Conservation (phyloP, 202 grass and related monocot genomes). For the Bolboschoenoplectus hybrid region DNA sequence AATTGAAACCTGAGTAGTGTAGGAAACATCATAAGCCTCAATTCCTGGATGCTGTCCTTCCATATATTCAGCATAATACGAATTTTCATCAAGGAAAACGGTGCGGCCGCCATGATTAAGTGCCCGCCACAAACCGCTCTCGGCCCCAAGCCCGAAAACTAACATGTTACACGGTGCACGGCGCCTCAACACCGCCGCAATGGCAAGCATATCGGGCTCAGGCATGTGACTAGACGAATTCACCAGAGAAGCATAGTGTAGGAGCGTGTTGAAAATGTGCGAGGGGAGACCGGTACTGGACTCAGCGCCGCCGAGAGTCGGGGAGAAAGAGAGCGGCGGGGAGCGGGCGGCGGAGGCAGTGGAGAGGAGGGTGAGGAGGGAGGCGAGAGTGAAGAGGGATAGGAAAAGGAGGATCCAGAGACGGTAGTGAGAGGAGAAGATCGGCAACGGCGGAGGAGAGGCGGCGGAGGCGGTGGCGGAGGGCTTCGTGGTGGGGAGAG, state of each 20-base stretch:
- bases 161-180: conserved; percentile 72
- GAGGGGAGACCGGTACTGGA: conserved; percentile 36
- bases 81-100: conserved; percentile 96
- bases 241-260: conserved; percentile 63
- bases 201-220: conserved; percentile 57
- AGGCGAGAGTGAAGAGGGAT: conserved; percentile 70
- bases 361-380: conserved; percentile 67
- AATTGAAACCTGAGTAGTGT: conserved; percentile 82
- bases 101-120: conserved; percentile 91
- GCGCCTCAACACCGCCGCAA: conserved; percentile 64
- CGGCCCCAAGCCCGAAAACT: conserved; percentile 82
- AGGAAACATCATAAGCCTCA: conserved; percentile 83
- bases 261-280: conserved; percentile 72
- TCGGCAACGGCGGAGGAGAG: conserved; percentile 37
- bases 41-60: conserved; percentile 72
- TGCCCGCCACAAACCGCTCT: conserved; percentile 88
- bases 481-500: conserved; percentile 46
- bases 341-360: conserved; percentile 36
- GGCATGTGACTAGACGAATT: conserved; percentile 71
- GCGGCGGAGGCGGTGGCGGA: conserved; percentile 14
- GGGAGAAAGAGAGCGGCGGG: conserved; percentile 32
- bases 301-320: not conserved
- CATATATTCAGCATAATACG: conserved; percentile 85
- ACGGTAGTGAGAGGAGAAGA: conserved; percentile 49
- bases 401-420: conserved; percentile 68